These are phyloP conservation scores for Ascochyta rabiei DNA, from an alignment of 2,329 filamentous ascomycete species.

Conservation along the genomic window DNA sequence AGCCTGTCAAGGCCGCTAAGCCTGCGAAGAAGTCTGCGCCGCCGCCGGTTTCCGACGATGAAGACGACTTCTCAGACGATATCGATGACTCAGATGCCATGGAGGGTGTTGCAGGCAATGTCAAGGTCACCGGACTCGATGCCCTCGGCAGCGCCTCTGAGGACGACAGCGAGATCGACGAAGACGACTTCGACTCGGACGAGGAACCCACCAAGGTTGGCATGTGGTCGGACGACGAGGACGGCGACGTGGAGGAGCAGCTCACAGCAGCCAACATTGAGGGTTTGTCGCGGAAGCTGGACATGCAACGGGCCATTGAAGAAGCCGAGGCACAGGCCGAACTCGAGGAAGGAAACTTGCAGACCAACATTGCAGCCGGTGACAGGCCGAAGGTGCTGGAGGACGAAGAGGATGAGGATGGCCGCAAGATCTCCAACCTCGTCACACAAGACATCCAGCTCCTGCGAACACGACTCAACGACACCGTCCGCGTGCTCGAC, in stretches of 20 bases:
- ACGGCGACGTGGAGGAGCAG: slow-evolving; percentile 86
- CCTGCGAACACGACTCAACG: slow-evolving; percentile 85
- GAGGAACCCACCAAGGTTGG: slow-evolving; percentile 54
- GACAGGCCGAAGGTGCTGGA: slow-evolving; percentile 72
- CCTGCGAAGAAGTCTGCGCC: slow-evolving; percentile 42
- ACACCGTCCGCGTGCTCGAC: slow-evolving; percentile 88
- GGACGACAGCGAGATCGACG: slow-evolving; percentile 44
- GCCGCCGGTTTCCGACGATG: slow-evolving; percentile 39
- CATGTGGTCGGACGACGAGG: slow-evolving; percentile 97
- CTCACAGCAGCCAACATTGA: slow-evolving; percentile 96
- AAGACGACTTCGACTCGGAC: slow-evolving; percentile 64
- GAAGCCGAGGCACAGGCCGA: slow-evolving; percentile 85
- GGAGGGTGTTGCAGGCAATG: slow-evolving; percentile 49
- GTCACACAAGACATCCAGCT: slow-evolving; percentile 85
- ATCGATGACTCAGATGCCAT: slow-evolving; percentile 42
- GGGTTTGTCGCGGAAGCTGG: slow-evolving; percentile 83
- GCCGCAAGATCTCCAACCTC: slow-evolving; percentile 64
- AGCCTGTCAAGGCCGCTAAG: slow-evolving; percentile 33
- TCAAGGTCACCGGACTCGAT: slow-evolving; percentile 48
- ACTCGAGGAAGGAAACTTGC: slow-evolving; percentile 80
- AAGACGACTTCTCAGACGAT: slow-evolving; percentile 41
- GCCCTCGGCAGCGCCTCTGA: slow-evolving; percentile 48
- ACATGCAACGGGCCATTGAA: slow-evolving; percentile 76
- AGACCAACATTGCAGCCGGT: slow-evolving; percentile 84
- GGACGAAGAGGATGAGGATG: slow-evolving; percentile 64